Conservation (phyloP, 257 asterid genomes). For the Solanum clarkiae region DNA sequence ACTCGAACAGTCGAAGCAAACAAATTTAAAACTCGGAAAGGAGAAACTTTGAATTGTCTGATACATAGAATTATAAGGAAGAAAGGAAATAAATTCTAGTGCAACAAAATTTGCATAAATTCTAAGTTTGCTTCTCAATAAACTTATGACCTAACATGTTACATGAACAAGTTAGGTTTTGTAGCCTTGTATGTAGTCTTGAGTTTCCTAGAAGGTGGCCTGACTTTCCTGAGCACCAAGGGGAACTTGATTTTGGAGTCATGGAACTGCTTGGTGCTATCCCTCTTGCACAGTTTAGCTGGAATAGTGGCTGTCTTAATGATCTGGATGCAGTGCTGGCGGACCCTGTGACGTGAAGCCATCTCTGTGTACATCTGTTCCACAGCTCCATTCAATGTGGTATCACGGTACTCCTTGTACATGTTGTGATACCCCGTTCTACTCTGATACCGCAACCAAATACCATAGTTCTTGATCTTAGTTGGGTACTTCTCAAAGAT, state of each 20-base stretch:
- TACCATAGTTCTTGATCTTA: not conserved
- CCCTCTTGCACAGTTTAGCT: not conserved
- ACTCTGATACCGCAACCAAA: not conserved
- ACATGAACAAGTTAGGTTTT: not conserved
- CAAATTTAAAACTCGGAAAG: not conserved
- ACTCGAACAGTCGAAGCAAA: not conserved
- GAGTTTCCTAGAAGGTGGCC: not conserved
- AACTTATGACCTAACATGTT: not conserved
- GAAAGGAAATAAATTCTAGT: not conserved
- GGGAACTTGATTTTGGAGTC: not conserved
- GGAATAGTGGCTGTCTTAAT: slow-evolving; percentile 1
- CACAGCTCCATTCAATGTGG: slow-evolving; percentile 1
- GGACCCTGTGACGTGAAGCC: slow-evolving; percentile 2
- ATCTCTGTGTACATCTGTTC: not conserved
- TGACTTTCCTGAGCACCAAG: not conserved
- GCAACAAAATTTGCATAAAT: not conserved
- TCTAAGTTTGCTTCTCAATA: not conserved
- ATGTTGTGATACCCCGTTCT: not conserved
- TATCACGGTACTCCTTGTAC: slow-evolving; percentile 1
- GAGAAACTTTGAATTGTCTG: not conserved
- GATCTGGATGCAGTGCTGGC: slow-evolving; percentile 1
- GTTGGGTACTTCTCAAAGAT: not conserved
- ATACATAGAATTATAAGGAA: not conserved
- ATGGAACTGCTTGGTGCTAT: not conserved
- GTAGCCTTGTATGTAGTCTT: slow-evolving; percentile 1